Evolutionary conservation across 2,329 filamentous ascomycete species (phyloP), one percentile per base, ranked within the genome.

Genomic region (Furcasterigmium sp.): DNA sequence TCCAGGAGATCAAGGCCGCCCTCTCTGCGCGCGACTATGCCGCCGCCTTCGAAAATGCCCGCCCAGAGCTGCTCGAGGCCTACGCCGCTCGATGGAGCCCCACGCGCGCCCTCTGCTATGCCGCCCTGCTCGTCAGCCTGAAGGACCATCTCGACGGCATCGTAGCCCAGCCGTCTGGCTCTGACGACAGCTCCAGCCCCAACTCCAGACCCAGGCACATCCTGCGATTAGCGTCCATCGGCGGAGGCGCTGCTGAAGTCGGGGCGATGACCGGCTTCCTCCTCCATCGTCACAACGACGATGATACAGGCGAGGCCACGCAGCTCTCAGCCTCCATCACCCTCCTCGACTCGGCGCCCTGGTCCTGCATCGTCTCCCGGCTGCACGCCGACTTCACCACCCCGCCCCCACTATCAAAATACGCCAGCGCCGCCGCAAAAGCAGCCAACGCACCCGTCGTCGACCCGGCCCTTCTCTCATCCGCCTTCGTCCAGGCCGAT

Each of bases 31-130:
- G 93, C 25, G 87, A 97, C 60, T 97, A 96, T 64, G 73, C 74
- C 11, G 68, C 72, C 14, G 91, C 91, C 0, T 98, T 97, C 65
- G 82, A 81, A 1, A 73, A 73, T 37, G 48, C 48, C 18, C 18
- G 35, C 8, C 43, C 43, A 2, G 80, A 85, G 36, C 78, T 84
- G 53, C 74, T 96, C 15, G 80, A 85, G 47, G 87, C 85, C 9
- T 98, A 98, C 68, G 88, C 89, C 9, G 79, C 88, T 42, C 72
- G 93, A 54, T 98, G 91, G 91, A 95, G 90, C 63, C 87, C 91
- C 2, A 85, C 86, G 41, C 75, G 93, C 42, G 86, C 90, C 1
- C 67, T 97, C 41, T 88, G 84, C 49, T 97, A 97, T 64, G 71
- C 80, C n/a, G 58, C 65, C 3, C 64, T 82, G n/a, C 61, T 84